phyloP scores from a whole-genome alignment of 345 rosid genomes.

The Theobroma cacao region DNA sequence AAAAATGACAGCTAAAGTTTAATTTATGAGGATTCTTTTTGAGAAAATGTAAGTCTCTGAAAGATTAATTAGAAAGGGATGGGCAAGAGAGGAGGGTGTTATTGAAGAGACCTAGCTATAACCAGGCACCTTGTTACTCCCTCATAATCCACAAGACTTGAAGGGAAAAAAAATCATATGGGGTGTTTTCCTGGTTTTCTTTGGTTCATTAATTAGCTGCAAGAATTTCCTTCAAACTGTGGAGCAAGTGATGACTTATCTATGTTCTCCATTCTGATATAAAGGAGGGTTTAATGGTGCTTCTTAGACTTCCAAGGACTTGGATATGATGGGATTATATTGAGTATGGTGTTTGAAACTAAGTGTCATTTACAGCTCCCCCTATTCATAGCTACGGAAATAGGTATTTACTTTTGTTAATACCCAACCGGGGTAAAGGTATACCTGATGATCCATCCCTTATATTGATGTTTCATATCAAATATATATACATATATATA shows the following conservation, averaged over 20 bases:
- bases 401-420: too few relatives aligned
- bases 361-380: neutral
- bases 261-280: neutral
- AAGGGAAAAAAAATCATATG: neutral
- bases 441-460: neutral
- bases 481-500: too few relatives aligned
- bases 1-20: too few relatives aligned
- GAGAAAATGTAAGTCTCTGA: too few relatives aligned
- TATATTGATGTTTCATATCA: too few relatives aligned
- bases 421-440: neutral
- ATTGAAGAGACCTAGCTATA: neutral
- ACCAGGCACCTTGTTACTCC: neutral
- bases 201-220: neutral
- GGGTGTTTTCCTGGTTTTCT: neutral
- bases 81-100: too few relatives aligned
- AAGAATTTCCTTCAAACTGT: neutral
- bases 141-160: neutral
- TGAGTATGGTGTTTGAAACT: neutral
- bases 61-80: too few relatives aligned
- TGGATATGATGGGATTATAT: neutral
- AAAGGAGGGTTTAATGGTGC: neutral
- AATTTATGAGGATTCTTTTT: too few relatives aligned
- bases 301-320: neutral
- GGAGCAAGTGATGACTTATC: too few relatives aligned
- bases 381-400: neutral